Evolutionary conservation across 768 basidiomycete genomes (phyloP).

Genomic region (Mycena indigotica): DNA sequence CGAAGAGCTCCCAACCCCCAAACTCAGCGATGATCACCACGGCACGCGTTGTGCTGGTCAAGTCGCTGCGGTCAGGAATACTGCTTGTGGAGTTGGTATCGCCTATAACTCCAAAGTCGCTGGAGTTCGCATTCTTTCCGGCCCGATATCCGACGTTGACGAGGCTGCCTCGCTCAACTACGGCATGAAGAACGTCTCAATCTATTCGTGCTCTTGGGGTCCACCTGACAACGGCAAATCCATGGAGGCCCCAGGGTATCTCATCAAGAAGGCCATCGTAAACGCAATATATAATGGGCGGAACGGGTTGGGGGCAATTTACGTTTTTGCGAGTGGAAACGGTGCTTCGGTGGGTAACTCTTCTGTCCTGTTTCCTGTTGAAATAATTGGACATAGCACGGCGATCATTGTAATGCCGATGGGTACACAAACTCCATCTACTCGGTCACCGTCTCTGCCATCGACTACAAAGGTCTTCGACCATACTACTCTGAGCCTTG

Average conservation of each 20-base stretch:
- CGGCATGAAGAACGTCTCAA: conserved; percentile 87
- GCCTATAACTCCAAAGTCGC: conserved; percentile 91
- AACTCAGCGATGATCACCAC: conserved; percentile 89
- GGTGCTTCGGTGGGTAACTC: conserved; percentile 57
- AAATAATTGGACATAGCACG: conserved; percentile 35
- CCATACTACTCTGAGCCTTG: conserved; percentile 98
- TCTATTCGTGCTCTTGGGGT: conserved; percentile 98
- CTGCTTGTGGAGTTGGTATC: conserved; percentile 92
- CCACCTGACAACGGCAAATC: conserved; percentile 92
- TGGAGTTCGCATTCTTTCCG: conserved; percentile 93
- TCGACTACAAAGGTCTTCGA: conserved; percentile 90
- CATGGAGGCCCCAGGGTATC: conserved; percentile 91
- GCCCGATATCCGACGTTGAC: conserved; percentile 91
- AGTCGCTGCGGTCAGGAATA: conserved; percentile 89
- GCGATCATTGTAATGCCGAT: conserved; percentile 86
- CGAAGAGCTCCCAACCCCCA: conserved; percentile 80
- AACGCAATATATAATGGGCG: conserved; percentile 93
- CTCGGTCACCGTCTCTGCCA: conserved; percentile 92
- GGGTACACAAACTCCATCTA: conserved; percentile 97
- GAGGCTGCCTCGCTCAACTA: conserved; percentile 95
- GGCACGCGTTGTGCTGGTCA: conserved; percentile 98
- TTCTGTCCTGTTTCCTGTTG: background rate
- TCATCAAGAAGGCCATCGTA: conserved; percentile 91
- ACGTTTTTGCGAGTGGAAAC: conserved; percentile 97
- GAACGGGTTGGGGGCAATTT: conserved; percentile 86